These are phyloP conservation scores for Yarrowia divulgata DNA, from an alignment of 805 yeast species.

Conservation along the genomic window DNA sequence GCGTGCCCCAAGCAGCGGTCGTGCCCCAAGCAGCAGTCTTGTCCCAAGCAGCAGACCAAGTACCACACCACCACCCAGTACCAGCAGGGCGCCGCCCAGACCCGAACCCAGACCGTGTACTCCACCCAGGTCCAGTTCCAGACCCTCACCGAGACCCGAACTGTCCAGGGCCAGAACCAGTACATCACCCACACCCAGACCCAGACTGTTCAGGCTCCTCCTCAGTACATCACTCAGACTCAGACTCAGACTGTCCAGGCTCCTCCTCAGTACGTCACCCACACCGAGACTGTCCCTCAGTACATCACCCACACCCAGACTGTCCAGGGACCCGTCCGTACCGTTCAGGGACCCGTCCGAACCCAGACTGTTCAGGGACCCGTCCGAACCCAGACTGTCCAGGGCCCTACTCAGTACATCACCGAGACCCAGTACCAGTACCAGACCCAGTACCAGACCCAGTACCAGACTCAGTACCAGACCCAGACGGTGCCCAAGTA, in stretches of 20 bases:
- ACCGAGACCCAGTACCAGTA: slow-evolving; percentile 10
- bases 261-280: background rate
- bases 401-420: background rate
- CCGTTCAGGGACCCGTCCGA: no score
- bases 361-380: background rate
- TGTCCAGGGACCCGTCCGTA: background rate
- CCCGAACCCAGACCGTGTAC: slow-evolving; percentile 10
- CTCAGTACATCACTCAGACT: background rate
- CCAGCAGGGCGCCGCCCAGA: background rate
- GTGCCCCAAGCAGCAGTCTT: slow-evolving; percentile 26
- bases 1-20: slow-evolving; percentile 24
- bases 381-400: background rate
- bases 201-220: slow-evolving; percentile 2
- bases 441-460: background rate
- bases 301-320: background rate
- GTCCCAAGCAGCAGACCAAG: slow-evolving; percentile 25
- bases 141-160: background rate
- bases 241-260: background rate
- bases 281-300: slow-evolving; percentile 1
- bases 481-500: background rate
- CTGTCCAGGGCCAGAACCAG: background rate
- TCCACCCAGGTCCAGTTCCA: slow-evolving; percentile 3
- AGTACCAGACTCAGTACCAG: background rate
- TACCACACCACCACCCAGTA: background rate
- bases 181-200: slow-evolving; percentile 2